Conservation (phyloP, 805 yeast genomes). For the Spathaspora gorwiae region DNA sequence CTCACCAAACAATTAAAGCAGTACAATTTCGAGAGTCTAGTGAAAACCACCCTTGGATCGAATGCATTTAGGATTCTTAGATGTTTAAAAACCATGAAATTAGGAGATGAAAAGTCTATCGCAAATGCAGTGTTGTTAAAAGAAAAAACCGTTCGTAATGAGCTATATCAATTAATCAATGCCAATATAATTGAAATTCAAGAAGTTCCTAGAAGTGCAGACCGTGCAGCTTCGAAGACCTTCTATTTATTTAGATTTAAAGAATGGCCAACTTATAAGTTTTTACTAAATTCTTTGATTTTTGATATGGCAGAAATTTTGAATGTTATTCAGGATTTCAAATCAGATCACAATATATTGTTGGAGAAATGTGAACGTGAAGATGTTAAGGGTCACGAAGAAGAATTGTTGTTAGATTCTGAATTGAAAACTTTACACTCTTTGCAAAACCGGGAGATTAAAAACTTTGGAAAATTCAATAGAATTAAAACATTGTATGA, state of each 20-base stretch:
- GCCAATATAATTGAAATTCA: conserved; percentile 80
- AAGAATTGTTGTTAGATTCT: conserved; percentile 63
- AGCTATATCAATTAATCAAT: conserved; percentile 60
- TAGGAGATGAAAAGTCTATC: conserved; percentile 81
- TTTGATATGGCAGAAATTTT: conserved; percentile 52
- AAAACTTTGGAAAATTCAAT: conserved; percentile 48
- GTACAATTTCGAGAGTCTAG: conserved; percentile 49
- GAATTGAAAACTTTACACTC: conserved; percentile 70
- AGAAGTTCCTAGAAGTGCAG: conserved; percentile 89
- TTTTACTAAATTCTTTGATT: conserved; percentile 39
- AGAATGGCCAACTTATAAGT: conserved; percentile 26
- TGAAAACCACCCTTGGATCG: conserved; percentile 60
- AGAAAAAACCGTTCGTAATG: conserved; percentile 71
- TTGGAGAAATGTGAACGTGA: conserved; percentile 81
- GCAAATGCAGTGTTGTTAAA: conserved; percentile 71
- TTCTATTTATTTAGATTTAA: conserved; percentile 76
- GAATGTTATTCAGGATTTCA: conserved; percentile 46
- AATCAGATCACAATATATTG: conserved; percentile 59
- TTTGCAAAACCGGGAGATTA: conserved; percentile 54
- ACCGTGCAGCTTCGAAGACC: conserved; percentile 86
- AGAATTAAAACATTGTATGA: conserved; percentile 58
- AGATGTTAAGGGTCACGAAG: conserved; percentile 82
- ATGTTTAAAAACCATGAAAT: conserved; percentile 63
- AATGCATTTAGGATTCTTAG: conserved; percentile 70
- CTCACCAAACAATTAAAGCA: conserved; percentile 44